Percentiles rank a stretch among this genome's conserved stretches.
Conservation (phyloP, 305 asterid species). For the Fraxinus sp. region DNA sequence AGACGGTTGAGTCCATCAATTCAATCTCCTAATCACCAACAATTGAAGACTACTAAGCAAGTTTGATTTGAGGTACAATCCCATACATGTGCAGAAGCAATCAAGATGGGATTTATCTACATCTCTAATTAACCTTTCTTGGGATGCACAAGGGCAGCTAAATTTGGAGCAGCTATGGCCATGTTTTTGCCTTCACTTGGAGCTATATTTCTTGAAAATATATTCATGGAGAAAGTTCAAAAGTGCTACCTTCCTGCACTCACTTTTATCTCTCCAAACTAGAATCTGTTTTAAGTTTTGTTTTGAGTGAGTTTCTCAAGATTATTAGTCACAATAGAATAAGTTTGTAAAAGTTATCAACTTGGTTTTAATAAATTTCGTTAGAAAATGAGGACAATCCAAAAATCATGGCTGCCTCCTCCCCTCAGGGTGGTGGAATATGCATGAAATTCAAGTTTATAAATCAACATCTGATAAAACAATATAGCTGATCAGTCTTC, state of each 20-base stretch:
- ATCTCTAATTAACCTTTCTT: conserved; percentile 4
- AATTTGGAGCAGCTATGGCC: background rate
- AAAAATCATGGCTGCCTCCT: conserved; percentile 5
- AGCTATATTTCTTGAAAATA: background rate
- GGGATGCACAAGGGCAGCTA: background rate
- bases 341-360: conserved; percentile 5
- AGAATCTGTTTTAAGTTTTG: background rate
- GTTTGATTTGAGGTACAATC: conserved; percentile 1
- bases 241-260: background rate
- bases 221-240: background rate
- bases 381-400: background rate
- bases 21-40: conserved; percentile 14
- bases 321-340: conserved; percentile 11
- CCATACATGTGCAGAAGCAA: conserved; percentile 3
- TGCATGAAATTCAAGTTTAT: background rate
- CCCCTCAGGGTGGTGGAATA: background rate
- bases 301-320: background rate
- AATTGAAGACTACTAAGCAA: background rate
- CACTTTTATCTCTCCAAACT: background rate
- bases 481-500: background rate
- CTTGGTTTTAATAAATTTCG: background rate
- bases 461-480: background rate
- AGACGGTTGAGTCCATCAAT: background rate
- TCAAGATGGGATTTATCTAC: background rate
- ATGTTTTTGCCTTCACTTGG: background rate